Percentiles rank a stretch among this genome's conserved stretches.
Conservation (phyloP, 768 basidiomycete species). For the Hydnomerulius pinastri region DNA sequence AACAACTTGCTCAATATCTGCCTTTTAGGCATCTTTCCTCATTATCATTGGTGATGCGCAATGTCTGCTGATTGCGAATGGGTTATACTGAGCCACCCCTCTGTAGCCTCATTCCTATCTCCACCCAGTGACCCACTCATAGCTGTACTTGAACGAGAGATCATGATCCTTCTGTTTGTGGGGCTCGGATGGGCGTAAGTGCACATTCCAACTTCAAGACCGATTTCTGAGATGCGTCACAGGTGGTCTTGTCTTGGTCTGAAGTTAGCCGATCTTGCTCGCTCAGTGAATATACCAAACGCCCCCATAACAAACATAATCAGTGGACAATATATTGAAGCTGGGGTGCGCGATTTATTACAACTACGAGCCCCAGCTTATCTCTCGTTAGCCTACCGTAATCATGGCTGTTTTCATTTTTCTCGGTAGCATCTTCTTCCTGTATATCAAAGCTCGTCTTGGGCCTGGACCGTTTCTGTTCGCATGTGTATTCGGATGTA, state of each 20-base stretch:
- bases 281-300: constrained; percentile 41
- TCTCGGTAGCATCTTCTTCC: constrained; percentile 54
- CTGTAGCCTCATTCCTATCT: constrained; percentile 59
- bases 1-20: neutral
- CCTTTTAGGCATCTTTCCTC: constrained; percentile 58
- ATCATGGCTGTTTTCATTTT: constrained; percentile 67
- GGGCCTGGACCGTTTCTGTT: constrained; percentile 67
- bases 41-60: constrained; percentile 56
- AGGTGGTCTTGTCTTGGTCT: constrained; percentile 74
- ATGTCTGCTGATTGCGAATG: neutral
- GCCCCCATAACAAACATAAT: constrained; percentile 43
- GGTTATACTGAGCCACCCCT: constrained; percentile 2
- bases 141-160: constrained; percentile 66
- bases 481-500: constrained; percentile 58
- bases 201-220: neutral
- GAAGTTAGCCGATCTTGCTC: constrained; percentile 58
- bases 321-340: constrained; percentile 59
- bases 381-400: constrained; percentile 48
- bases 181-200: constrained; percentile 62
- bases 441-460: constrained; percentile 59
- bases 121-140: constrained; percentile 71
- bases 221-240: neutral
- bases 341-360: constrained; percentile 29
- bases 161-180: constrained; percentile 52
- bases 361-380: neutral